These are phyloP conservation scores for Cubamyces lactineus DNA, from an alignment of 768 basidiomycete genomes.

Conservation along the genomic window DNA sequence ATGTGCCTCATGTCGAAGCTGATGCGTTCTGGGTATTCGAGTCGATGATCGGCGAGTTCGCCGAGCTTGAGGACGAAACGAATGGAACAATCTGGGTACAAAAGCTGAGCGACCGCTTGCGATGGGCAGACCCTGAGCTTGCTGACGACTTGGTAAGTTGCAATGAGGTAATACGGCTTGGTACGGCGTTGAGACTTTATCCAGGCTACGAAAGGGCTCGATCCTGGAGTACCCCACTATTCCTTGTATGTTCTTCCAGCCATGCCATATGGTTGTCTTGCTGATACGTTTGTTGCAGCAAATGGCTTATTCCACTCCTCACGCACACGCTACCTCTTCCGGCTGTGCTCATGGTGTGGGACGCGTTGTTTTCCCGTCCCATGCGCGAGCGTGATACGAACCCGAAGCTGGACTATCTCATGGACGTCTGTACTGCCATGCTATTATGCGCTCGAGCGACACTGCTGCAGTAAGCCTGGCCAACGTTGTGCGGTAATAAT, in stretches of 20 bases:
- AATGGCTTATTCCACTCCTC: constrained; percentile 73
- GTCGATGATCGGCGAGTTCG: constrained; percentile 69
- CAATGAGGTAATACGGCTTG: not conserved
- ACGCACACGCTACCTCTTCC: constrained; percentile 72
- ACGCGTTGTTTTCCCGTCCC: constrained; percentile 65
- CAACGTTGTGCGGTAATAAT: not conserved
- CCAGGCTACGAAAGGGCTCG: constrained; percentile 65
- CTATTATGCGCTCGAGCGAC: constrained; percentile 58
- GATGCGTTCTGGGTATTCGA: constrained; percentile 86
- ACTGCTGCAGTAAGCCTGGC: constrained; percentile 47
- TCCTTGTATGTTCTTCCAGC: constrained; percentile 59
- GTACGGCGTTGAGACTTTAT: not conserved
- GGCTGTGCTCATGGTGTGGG: constrained; percentile 67
- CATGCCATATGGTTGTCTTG: not conserved
- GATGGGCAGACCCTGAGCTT: constrained; percentile 67
- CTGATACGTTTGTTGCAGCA: constrained; percentile 43
- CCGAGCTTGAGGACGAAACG: constrained; percentile 73
- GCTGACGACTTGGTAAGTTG: constrained; percentile 57
- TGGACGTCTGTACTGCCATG: constrained; percentile 74
- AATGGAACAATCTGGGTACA: constrained; percentile 64
- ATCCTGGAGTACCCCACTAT: constrained; percentile 76
- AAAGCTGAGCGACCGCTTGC: constrained; percentile 60
- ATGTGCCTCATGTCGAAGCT: constrained; percentile 70
- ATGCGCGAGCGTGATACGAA: constrained; percentile 54
- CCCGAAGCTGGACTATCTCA: constrained; percentile 67